These are phyloP conservation scores for Glaciozyma antarctica DNA, from an alignment of 768 basidiomycete genomes.

Conservation along the genomic window DNA sequence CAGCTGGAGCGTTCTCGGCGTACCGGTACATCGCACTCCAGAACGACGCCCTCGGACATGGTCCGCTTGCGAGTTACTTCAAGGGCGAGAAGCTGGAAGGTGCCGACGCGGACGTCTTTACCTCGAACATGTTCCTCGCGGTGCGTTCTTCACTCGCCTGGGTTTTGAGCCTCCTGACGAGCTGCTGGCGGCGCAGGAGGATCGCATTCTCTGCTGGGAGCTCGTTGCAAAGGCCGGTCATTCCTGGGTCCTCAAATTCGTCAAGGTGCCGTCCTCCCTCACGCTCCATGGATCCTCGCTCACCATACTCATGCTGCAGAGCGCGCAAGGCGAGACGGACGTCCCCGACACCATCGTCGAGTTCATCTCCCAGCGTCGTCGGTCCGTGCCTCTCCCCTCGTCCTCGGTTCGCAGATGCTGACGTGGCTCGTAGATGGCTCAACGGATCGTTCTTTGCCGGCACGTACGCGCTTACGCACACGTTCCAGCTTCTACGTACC, in stretches of 20 bases:
- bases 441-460: slow-evolving; percentile 88
- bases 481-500: slow-evolving; percentile 64
- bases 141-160: slow-evolving; percentile 34
- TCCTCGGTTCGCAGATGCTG: not conserved
- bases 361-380: slow-evolving; percentile 70
- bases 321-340: slow-evolving; percentile 90
- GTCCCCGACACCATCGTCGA: slow-evolving; percentile 83
- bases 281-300: not conserved
- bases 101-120: slow-evolving; percentile 39
- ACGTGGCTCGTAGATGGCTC: slow-evolving; percentile 38
- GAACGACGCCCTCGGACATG: slow-evolving; percentile 78
- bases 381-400: not conserved
- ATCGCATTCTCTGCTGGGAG: slow-evolving; percentile 71
- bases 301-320: slow-evolving; percentile 32
- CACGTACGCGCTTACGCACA: slow-evolving; percentile 83
- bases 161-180: not conserved
- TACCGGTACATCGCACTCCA: slow-evolving; percentile 60
- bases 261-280: slow-evolving; percentile 45
- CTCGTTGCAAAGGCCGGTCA: slow-evolving; percentile 81
- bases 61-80: slow-evolving; percentile 86
- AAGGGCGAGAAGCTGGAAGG: slow-evolving; percentile 71
- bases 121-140: slow-evolving; percentile 54
- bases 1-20: slow-evolving; percentile 79
- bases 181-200: not conserved
- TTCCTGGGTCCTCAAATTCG: slow-evolving; percentile 53